Percentiles rank a stretch among this genome's conserved stretches.
These are phyloP conservation scores for Marasmius fiardii DNA, from an alignment of 1,284 basidiomycete species.

Conservation along the genomic window DNA sequence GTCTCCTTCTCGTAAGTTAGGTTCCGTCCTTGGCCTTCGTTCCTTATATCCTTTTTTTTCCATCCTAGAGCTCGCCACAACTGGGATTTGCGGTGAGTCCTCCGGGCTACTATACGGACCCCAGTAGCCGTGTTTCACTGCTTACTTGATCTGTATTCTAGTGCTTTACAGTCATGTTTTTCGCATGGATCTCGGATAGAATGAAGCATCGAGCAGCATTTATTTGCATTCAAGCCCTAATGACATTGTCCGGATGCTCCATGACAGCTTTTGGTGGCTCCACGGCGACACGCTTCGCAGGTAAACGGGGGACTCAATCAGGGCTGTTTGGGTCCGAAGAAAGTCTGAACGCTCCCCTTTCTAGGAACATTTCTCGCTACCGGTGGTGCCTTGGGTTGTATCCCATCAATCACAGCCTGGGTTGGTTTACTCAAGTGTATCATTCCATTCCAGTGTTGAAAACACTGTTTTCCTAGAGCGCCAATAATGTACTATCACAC, in stretches of 20 bases:
- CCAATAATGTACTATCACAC: constrained; percentile 35
- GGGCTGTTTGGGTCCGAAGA: too few species aligned
- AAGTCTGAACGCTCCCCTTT: too few species aligned
- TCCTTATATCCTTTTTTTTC: too few species aligned
- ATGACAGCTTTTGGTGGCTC: constrained; percentile 36
- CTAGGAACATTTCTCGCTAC: constrained; percentile 35
- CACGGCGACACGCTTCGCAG: constrained; percentile 36
- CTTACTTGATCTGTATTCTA: too few species aligned
- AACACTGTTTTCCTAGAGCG: constrained; percentile 23
- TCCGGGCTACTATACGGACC: too few species aligned
- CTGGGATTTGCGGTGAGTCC: neutral
- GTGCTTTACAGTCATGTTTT: constrained; percentile 33
- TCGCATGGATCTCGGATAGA: constrained; percentile 39
- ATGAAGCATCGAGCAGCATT: constrained; percentile 36
- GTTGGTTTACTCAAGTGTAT: constrained; percentile 26
- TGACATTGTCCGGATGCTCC: constrained; percentile 32
- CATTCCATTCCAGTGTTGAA: constrained; percentile 2
- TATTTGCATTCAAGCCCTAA: constrained; percentile 31
- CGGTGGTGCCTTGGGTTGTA: constrained; percentile 34
- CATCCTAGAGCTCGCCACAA: neutral
- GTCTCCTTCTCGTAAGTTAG: constrained; percentile 29
- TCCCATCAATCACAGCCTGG: constrained; percentile 40
- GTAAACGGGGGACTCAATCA: constrained; percentile 22
- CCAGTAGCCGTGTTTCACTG: too few species aligned
- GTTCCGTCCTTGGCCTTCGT: neutral